Base-by-base conservation (phyloP, 768 basidiomycete species). In the Collybiopsis luxurians region DNA sequence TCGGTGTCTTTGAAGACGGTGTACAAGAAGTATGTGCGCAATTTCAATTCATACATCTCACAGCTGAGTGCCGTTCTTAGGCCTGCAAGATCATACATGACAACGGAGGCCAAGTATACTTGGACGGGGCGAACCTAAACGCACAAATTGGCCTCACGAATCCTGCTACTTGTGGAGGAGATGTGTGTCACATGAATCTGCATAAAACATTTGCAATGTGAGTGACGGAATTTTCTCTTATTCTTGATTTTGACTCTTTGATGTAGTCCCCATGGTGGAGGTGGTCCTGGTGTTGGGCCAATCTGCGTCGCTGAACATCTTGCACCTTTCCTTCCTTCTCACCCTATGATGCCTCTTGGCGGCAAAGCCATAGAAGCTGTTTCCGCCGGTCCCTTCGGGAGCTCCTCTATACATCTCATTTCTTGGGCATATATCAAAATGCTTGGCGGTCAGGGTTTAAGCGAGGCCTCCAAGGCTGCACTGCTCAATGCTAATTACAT, bases 401-500 rank as follows among this genome's bases (percentile, higher is more conserved):
- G 93, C 61, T 92, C 97, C 2, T 95, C 93, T 6, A 95, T 99
- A 65, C 86, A 92, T 46, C 80, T 95, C 59, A 98, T 98, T 65
- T 98, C 95, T 0, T 98, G 96, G 95, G 96, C 97, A 12, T 99
- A 97, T 72, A 92, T 97, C 80, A 96, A 92, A 76, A 98, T 99
- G 97, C 84, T 99, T n/a, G 97, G 97, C 26, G 96, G 95, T 7
- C 76, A 84, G 55, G 97, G 97, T 6, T 82, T 99, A 26, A 82
- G 85, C 23, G 82, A 93, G 58, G 87, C 94, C 0, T 90, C 95
- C 2, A 90, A 89, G 64, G 74, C 92, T 28, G 93, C 97, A 1
- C 80, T 99, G 28, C 81, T 99, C 42, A 98, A 87, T 66, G 97
- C 97, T 48, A 99, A 99, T 72, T 99, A 98, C 72, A 97, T 98